A percentile compares a stretch with the other conserved stretches of the same genome.
phyloP scores from a whole-genome alignment of 495 filamentous ascomycete species.

The Penicillium subrubescens region DNA sequence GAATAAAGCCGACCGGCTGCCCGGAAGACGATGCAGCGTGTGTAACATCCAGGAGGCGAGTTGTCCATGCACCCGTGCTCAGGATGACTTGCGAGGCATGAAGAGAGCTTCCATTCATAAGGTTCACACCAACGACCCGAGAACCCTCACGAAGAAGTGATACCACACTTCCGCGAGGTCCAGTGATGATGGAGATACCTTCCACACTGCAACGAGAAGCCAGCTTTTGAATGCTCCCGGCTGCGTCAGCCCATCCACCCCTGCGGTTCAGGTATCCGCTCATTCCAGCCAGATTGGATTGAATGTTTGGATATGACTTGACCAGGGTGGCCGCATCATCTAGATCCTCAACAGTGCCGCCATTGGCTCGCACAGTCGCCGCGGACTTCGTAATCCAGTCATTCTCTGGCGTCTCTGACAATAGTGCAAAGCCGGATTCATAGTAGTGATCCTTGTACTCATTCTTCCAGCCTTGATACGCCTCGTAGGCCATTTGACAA shows the following conservation, averaged over 20 bases:
- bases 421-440: slow-evolving; percentile 32
- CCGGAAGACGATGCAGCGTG: slow-evolving; percentile 45
- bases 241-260: slow-evolving; percentile 77
- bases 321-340: slow-evolving; percentile 23
- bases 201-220: slow-evolving; percentile 34
- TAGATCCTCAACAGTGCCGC: slow-evolving; percentile 28
- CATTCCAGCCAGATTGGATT: slow-evolving; percentile 25
- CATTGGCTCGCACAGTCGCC: slow-evolving; percentile 21
- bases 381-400: slow-evolving; percentile 28
- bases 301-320: slow-evolving; percentile 28
- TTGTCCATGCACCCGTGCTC: slow-evolving; percentile 80
- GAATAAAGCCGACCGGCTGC: slow-evolving; percentile 71
- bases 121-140: slow-evolving; percentile 52
- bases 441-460: slow-evolving; percentile 31
- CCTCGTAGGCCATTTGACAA: slow-evolving; percentile 60
- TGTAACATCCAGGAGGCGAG: slow-evolving; percentile 50
- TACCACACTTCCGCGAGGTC: slow-evolving; percentile 30
- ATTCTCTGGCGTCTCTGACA: slow-evolving; percentile 30
- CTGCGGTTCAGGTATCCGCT: slow-evolving; percentile 68
- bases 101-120: slow-evolving; percentile 52
- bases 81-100: slow-evolving; percentile 69
- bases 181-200: slow-evolving; percentile 33
- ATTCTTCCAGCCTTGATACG: slow-evolving; percentile 65
- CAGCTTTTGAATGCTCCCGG: slow-evolving; percentile 61
- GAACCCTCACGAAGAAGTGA: slow-evolving; percentile 24